Conservation (phyloP, 2,329 filamentous ascomycete species). For the Ophiostoma australiae region DNA sequence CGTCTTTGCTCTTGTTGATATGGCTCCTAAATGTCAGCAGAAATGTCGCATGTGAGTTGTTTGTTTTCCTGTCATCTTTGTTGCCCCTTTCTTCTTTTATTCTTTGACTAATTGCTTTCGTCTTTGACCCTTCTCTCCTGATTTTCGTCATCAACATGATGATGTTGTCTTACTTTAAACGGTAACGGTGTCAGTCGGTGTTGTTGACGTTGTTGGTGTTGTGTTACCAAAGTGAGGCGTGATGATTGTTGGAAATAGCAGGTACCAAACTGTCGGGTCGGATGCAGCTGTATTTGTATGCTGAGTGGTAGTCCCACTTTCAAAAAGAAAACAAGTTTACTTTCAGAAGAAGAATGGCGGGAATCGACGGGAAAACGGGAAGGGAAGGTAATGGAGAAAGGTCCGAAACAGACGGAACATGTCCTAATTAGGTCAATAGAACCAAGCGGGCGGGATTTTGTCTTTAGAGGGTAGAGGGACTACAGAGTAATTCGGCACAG, state of each 20-base stretch:
- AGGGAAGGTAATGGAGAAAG: neutral
- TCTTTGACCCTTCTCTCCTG: neutral
- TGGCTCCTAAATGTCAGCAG: no score
- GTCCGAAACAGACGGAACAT: neutral
- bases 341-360: neutral
- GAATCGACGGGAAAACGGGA: slow-evolving; percentile 1
- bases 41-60: neutral
- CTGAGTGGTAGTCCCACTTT: neutral
- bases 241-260: neutral
- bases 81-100: neutral
- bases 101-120: neutral
- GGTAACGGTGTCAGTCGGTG: no score
- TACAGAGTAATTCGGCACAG: neutral
- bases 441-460: neutral
- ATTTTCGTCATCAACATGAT: no score
- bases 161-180: neutral
- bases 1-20: neutral
- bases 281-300: slow-evolving; percentile 1
- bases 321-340: neutral
- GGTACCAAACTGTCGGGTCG: slow-evolving; percentile 13
- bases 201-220: no score
- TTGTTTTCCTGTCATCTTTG: neutral
- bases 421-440: neutral
- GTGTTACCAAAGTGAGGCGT: slow-evolving; percentile 3
- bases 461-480: neutral